Base-by-base conservation (phyloP, 1,139 yeast genomes). In the Dujonia santamariae region DNA sequence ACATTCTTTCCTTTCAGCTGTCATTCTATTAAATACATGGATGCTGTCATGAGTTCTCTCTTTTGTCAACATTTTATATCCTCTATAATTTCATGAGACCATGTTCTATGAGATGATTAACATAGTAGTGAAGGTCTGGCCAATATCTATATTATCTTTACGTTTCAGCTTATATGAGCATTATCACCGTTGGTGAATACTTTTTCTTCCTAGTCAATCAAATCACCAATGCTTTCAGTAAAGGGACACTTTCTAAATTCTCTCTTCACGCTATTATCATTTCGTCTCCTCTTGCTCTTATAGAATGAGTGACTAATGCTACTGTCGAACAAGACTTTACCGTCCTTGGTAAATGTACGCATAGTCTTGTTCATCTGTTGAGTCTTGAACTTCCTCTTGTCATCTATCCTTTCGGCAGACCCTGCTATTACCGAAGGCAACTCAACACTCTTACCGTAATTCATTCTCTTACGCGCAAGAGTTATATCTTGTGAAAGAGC, bases 381-480 rank as follows among this genome's bases (percentile, higher is more conserved):
- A 35, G 35, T 33, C 33, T 39, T 16, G 7, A 12, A 7, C 12
- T 9, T 14, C 15, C 19, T 17, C 14, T 15, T 22, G 19, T 7
- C 28, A 19, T 31, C 17, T n/a, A n/a, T n/a, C 31, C 18, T 22
- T 39, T 16, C 40, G 37, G 17, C 37, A 40, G 4, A 45, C 43
- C 29, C 46, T 44, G 24, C 31, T 40, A 26, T 37, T 36, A 22
- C 37, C 4, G 20, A 19, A 13, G 25, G 32, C 32, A 38, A 25
- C 12, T 18, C 30, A n/a, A 37, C 32, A 31, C 40, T 37, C 18
- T 29, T 33, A 7, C 35, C 42, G 25, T 38, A 31, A 3, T 28
- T 33, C 30, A 38, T 30, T 24, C 46, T 24, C 13, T 33, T 30
- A 22, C 37, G 16, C 5, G 41, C 46, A n/a, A 18, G 30, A 11